These are phyloP conservation scores for Daldinia loculata DNA, from an alignment of 495 filamentous ascomycete genomes.

Conservation along the genomic window DNA sequence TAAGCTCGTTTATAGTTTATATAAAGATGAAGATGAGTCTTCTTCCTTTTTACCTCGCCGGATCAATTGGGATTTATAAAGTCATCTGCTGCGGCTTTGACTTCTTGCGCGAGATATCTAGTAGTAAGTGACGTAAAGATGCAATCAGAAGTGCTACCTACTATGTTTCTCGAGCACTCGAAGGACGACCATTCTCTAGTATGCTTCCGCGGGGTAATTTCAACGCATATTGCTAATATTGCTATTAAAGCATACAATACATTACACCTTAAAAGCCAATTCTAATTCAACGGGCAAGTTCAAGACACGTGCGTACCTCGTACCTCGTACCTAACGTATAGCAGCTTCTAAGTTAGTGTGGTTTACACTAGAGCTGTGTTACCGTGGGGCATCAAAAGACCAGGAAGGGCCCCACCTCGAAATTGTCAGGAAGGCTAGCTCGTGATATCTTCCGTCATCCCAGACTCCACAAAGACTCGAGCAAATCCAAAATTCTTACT, in stretches of 20 bases:
- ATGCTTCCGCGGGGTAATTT: too few relatives aligned
- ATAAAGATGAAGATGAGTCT: neutral
- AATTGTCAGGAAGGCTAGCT: neutral
- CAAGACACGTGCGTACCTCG: too few relatives aligned
- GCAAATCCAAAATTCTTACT: conserved; percentile 11
- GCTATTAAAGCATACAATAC: too few relatives aligned
- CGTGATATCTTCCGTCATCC: conserved; percentile 33
- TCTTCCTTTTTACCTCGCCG: neutral
- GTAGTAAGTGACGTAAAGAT: too few relatives aligned
- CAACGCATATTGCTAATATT: too few relatives aligned
- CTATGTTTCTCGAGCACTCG: too few relatives aligned
- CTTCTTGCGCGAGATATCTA: neutral
- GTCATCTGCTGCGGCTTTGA: neutral
- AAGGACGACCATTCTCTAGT: too few relatives aligned
- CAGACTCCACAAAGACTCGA: conserved; percentile 12
- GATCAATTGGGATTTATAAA: neutral
- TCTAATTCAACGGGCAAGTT: too few relatives aligned
- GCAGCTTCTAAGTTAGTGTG: neutral
- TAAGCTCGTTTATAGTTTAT: too few relatives aligned
- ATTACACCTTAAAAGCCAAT: too few relatives aligned
- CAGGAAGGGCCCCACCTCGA: conserved; percentile 7
- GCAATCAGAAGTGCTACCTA: too few relatives aligned
- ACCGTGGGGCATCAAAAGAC: neutral
- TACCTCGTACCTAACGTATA: neutral
- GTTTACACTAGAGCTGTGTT: neutral